Evolutionary conservation across 1,284 basidiomycete species (phyloP), one percentile per base, ranked within the genome.

Genomic region (Cutaneotrichosporon sp.): DNA sequence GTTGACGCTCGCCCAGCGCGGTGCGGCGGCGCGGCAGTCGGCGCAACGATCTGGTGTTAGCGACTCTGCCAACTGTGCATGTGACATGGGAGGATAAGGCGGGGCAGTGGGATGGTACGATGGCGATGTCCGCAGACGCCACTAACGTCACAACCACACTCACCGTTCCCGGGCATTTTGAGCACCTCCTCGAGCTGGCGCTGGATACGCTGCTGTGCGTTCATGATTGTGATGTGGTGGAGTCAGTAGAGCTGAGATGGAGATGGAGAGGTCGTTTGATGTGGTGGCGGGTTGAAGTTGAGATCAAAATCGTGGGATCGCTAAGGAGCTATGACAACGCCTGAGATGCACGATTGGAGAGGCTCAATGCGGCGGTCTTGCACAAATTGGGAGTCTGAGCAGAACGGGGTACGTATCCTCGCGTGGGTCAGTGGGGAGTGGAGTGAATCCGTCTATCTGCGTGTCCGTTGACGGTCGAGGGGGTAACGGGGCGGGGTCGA

Each of bases 1-100:
- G 54, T 72, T 75, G 46, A 71, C 65, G 19, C 55, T 61, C 10
- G 74, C 74, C 74, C 74, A 75, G 39, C 74, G 59, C 5, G 74
- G 74, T 27, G 70, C 62, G 3, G 62, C 38, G 0, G 67, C 57
- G 46, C 64, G 64, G 52, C 74, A 75, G 57, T 75, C 74, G 37
- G 74, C 74, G 55, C 74, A 75, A 25, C 39, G 61, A 33, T 70
- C 74, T 75, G 49, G 3, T 3, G 26, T 17, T 14, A 35, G 26
- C 26, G 19, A 10, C 9, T 22, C 14, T 25, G n/a, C n/a, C n/a
- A n/a, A n/a, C n/a, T 19, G 29, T 19, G 31, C 42, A 9, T n/a
- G n/a, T n/a, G n/a, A n/a, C n/a, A n/a, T n/a, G n/a, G n/a, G n/a
- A n/a, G n/a, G n/a, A n/a, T n/a, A n/a, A n/a, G n/a, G n/a, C n/a